phyloP scores from a whole-genome alignment of 495 filamentous ascomycete genomes.

The Hypoxylon fuscum region DNA sequence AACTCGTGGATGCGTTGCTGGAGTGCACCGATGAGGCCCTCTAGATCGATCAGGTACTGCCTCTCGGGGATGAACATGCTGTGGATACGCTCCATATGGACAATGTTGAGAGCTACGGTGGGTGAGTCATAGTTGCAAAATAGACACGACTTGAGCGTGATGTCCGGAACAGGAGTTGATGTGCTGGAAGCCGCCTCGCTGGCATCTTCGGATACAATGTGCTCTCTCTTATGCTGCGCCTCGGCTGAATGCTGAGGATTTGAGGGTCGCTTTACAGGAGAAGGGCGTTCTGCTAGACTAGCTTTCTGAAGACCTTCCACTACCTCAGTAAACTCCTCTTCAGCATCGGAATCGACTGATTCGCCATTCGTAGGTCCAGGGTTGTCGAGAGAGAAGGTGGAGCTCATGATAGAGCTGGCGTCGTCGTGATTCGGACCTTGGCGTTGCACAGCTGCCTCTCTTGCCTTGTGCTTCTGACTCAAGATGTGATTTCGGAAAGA shows the following conservation, averaged over 20 bases:
- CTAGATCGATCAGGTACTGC: conserved; percentile 78
- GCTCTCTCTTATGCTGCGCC: conserved; percentile 52
- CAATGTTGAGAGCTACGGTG: conserved; percentile 73
- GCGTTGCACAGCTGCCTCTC: conserved; percentile 54
- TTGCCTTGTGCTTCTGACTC: conserved; percentile 88
- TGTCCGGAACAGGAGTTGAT: conserved; percentile 45
- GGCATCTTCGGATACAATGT: conserved; percentile 45
- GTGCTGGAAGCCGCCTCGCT: conserved; percentile 48
- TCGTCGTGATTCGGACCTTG: conserved; percentile 65
- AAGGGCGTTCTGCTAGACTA: conserved; percentile 67
- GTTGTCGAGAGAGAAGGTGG: conserved; percentile 89
- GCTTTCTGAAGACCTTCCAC: conserved; percentile 80
- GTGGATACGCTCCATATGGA: conserved; percentile 91
- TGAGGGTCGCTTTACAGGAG: conserved; percentile 62
- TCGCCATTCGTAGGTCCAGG: conserved; percentile 65
- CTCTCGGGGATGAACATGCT: conserved; percentile 96
- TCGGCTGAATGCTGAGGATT: conserved; percentile 64
- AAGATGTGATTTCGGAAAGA: conserved; percentile 92
- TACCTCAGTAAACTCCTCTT: conserved; percentile 80
- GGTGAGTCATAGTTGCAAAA: conserved; percentile 89
- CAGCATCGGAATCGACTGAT: conserved; percentile 68
- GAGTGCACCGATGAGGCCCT: conserved; percentile 77
- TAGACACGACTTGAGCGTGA: conserved; percentile 74
- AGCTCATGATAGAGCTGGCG: conserved; percentile 86
- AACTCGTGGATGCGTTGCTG: conserved; percentile 80